Conservation (phyloP, 805 yeast genomes). For the Kodamaea laetipori region DNA sequence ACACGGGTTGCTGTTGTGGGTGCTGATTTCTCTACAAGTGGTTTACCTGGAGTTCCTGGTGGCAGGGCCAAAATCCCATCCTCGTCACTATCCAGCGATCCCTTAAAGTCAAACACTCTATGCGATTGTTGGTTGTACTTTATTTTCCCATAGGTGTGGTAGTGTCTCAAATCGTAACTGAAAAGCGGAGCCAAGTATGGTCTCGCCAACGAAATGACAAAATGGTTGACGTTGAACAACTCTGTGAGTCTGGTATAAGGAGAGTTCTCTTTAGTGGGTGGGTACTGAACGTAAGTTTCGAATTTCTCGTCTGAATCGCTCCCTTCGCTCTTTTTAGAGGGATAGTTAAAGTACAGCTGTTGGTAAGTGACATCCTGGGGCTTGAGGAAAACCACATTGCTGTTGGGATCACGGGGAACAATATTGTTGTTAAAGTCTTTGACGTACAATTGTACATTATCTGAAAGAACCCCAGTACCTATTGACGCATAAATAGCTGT, state of each 20-base stretch:
- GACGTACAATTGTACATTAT: slow-evolving; percentile 57
- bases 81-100: slow-evolving; percentile 11
- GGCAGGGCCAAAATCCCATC: slow-evolving; percentile 2
- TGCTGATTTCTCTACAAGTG: slow-evolving; percentile 3
- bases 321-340: slow-evolving; percentile 15
- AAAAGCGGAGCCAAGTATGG: slow-evolving; percentile 92
- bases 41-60: slow-evolving; percentile 5
- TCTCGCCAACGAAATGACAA: slow-evolving; percentile 85
- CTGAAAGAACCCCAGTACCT: slow-evolving; percentile 67
- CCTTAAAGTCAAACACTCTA: slow-evolving; percentile 11
- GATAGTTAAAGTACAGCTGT: slow-evolving; percentile 42
- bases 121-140: slow-evolving; percentile 20
- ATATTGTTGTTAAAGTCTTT: slow-evolving; percentile 63
- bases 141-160: slow-evolving; percentile 41
- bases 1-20: slow-evolving; percentile 11
- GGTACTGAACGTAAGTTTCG: slow-evolving; percentile 19
- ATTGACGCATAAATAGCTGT: slow-evolving; percentile 84
- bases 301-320: slow-evolving; percentile 12
- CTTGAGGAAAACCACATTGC: slow-evolving; percentile 43
- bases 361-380: slow-evolving; percentile 49
- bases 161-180: slow-evolving; percentile 78
- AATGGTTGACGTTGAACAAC: slow-evolving; percentile 91
- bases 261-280: slow-evolving; percentile 34
- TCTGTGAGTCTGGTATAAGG: slow-evolving; percentile 91
- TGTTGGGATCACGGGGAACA: slow-evolving; percentile 51